Conservation (phyloP, 257 asterid genomes). For the Ajuga chamaepitys region DNA sequence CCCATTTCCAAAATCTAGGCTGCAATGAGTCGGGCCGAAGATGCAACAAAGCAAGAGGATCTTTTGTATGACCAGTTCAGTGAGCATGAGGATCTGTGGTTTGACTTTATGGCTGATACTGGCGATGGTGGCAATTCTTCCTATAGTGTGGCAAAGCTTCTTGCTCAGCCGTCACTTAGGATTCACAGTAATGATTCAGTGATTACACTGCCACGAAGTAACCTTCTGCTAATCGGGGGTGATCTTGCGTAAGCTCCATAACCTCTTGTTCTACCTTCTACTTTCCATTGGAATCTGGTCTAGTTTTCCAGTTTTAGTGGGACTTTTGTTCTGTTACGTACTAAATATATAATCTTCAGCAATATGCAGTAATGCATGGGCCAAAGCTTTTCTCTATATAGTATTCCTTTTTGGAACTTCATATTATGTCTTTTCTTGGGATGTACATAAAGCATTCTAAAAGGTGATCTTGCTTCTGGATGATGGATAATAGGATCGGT, state of each 20-base stretch:
- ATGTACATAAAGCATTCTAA: no score
- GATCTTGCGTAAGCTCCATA: conserved; percentile 92
- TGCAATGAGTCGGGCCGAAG: conserved; percentile 90
- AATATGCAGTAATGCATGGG: no score
- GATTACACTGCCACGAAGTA: conserved; percentile 65
- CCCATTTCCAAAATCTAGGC: conserved; percentile 43
- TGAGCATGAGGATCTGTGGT: conserved; percentile 88
- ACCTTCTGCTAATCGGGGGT: conserved; percentile 95
- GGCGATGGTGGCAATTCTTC: conserved; percentile 99
- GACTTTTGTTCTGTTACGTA: no score
- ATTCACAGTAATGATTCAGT: conserved; percentile 43
- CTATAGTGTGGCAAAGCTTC: conserved; percentile 82
- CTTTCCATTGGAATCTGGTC: not conserved
- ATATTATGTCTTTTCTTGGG: no score
- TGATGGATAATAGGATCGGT: no score
- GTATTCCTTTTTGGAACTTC: no score
- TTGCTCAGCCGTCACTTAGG: conserved; percentile 82
- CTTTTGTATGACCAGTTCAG: conserved; percentile 82
- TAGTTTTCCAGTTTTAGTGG: no score
- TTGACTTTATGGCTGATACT: conserved; percentile 99
- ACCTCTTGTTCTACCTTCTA: conserved; percentile 4
- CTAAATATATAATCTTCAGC: no score
- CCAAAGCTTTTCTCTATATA: no score
- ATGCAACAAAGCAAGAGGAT: conserved; percentile 71
- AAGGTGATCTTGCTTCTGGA: no score